Evolutionary conservation across 257 asterid genomes (phyloP).

Genomic region (Ocimum tenuiflorum): DNA sequence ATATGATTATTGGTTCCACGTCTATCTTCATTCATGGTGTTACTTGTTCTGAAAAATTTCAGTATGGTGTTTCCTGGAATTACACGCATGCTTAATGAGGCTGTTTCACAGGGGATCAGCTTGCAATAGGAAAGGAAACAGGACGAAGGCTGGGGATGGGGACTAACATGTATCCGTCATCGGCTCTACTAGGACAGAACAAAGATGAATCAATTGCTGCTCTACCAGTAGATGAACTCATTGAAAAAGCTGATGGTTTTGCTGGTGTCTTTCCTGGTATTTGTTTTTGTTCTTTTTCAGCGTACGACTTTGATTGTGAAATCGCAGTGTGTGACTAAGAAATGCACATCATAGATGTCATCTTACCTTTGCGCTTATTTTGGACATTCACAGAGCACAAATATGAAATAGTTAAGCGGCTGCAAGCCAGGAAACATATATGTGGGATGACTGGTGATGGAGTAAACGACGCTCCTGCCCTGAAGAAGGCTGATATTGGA

Average conservation of each 20-base stretch:
- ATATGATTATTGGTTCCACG: background rate
- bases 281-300: background rate
- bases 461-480: constrained; percentile 95
- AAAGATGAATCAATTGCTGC: constrained; percentile 93
- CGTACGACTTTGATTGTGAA: background rate
- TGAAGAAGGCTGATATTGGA: constrained; percentile 95
- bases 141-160: constrained; percentile 99
- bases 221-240: constrained; percentile 89
- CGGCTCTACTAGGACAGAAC: constrained; percentile 89
- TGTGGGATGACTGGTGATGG: constrained; percentile 99
- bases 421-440: constrained; percentile 93
- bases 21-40: background rate
- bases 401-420: constrained; percentile 92
- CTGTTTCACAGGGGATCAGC: constrained; percentile 73
- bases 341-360: background rate
- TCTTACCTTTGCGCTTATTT: background rate
- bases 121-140: constrained; percentile 95
- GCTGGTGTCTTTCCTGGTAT: constrained; percentile 98
- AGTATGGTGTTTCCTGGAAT: background rate
- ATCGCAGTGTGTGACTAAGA: background rate
- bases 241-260: constrained; percentile 97
- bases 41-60: background rate
- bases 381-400: constrained; percentile 64
- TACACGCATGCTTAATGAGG: constrained; percentile 1
- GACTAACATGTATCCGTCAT: constrained; percentile 96